Evolutionary conservation across 164 flowering plant genomes (phyloP).

Genomic region (Chimonanthus praecox): DNA sequence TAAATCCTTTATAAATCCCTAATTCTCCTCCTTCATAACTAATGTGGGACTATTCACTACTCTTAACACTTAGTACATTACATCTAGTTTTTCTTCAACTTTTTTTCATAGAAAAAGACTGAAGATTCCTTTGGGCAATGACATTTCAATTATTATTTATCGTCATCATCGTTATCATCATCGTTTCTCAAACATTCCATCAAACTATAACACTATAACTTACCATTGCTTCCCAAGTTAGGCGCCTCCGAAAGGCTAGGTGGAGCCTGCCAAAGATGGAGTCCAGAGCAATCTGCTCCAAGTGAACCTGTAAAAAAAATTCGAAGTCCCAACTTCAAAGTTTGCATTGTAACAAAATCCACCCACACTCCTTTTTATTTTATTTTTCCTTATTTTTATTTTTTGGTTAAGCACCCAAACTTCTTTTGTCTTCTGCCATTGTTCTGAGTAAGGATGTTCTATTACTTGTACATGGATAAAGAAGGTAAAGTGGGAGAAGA

Average conservation of each 20-base stretch:
- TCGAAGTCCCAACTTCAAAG: not conserved
- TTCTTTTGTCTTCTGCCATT: not conserved
- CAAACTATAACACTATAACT: not conserved
- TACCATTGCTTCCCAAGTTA: not conserved
- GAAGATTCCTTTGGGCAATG: no score
- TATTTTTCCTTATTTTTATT: no score
- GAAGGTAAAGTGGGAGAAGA: not conserved
- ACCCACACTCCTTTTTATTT: not conserved
- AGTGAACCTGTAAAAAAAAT: not conserved
- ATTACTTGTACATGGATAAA: not conserved
- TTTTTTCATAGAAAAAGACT: no score
- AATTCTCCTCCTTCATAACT: no score
- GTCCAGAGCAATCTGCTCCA: not conserved
- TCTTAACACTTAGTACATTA: no score
- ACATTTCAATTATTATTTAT: not conserved
- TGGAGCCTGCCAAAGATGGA: not conserved
- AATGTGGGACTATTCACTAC: no score
- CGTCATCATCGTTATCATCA: not conserved
- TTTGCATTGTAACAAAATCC: not conserved
- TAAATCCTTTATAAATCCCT: no score
- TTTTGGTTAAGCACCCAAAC: no score
- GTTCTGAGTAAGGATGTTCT: not conserved
- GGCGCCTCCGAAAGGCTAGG: not conserved
- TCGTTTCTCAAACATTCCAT: no score
- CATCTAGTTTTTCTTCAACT: no score